These are phyloP conservation scores for Pichia pseudocactophila DNA, from an alignment of 805 yeast species.

Conservation along the genomic window DNA sequence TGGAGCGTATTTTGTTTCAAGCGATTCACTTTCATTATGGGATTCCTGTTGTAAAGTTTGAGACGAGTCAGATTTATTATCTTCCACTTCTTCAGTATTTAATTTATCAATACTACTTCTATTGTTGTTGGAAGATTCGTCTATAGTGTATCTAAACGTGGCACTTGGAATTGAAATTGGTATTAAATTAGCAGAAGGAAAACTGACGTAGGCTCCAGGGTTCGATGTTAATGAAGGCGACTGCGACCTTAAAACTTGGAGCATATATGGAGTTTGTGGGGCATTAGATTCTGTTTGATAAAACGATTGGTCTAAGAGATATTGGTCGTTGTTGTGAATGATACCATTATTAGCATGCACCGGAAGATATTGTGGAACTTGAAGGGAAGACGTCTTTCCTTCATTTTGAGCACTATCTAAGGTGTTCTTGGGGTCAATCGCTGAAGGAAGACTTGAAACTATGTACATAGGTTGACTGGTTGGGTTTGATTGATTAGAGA, in stretches of 20 bases:
- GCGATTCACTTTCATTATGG: neutral
- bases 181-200: constrained; percentile 3
- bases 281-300: neutral
- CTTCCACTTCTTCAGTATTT: neutral
- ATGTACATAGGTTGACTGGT: constrained; percentile 4
- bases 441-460: constrained; percentile 7
- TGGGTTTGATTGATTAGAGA: neutral
- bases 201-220: neutral
- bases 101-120: neutral
- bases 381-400: too few species aligned
- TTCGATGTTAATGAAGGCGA: neutral
- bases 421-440: constrained; percentile 5
- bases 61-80: neutral
- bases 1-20: neutral
- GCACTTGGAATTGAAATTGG: neutral
- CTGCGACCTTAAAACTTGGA: neutral
- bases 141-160: neutral
- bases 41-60: neutral
- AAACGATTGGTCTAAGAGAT: neutral
- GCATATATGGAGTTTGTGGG: neutral
- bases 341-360: too few species aligned
- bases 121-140: neutral
- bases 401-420: neutral
- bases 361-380: too few species aligned
- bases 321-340: constrained; percentile 1